phyloP scores from a whole-genome alignment of 345 rosid species.

The Eucalyptus melliodora region DNA sequence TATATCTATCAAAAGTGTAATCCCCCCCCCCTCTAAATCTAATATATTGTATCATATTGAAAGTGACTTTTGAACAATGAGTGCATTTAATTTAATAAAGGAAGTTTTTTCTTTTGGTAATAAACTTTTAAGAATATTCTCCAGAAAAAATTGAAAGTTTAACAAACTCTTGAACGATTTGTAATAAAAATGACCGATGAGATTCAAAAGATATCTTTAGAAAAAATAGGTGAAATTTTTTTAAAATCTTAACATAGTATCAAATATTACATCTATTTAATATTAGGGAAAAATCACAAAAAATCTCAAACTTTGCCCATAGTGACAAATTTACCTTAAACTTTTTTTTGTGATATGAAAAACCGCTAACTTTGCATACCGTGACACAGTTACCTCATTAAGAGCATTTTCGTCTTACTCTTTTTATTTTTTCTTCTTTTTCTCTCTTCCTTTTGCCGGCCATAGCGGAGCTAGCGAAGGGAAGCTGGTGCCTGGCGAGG shows the following conservation, averaged over 20 bases:
- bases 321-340: too few relatives aligned
- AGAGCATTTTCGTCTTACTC: too few relatives aligned
- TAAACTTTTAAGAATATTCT: neutral
- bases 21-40: neutral
- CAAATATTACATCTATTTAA: neutral
- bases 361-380: too few relatives aligned
- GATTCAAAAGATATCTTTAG: neutral
- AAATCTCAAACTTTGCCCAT: too few relatives aligned
- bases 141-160: neutral
- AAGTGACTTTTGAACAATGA: neutral
- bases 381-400: too few relatives aligned
- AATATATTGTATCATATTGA: neutral
- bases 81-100: neutral
- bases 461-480: too few relatives aligned
- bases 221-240: neutral
- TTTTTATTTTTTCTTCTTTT: too few relatives aligned
- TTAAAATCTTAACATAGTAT: neutral
- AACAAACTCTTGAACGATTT: fast-evolving
- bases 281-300: too few relatives aligned
- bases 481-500: too few relatives aligned
- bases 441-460: too few relatives aligned
- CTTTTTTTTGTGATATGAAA: too few relatives aligned
- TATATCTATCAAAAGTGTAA: neutral
- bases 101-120: neutral
- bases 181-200: neutral